phyloP scores from a whole-genome alignment of 352 stramenopile species.

The Pythium brassicae region DNA sequence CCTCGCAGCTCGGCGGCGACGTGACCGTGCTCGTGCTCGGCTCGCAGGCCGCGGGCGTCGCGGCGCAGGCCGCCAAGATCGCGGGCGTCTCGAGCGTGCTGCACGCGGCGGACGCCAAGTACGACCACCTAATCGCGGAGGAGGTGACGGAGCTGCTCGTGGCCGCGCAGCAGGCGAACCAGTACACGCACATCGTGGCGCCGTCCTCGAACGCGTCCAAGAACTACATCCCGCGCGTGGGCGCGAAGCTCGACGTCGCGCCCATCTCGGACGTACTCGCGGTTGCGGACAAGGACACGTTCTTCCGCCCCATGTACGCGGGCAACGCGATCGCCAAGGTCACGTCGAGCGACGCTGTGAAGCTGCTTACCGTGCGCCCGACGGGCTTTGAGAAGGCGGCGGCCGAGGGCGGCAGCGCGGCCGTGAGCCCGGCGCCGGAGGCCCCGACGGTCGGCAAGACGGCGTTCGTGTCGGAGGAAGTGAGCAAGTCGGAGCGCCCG shows the following conservation, averaged over 20 bases:
- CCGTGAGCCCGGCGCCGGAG: slow-evolving; percentile 62
- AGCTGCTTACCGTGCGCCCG: slow-evolving; percentile 95
- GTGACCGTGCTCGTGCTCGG: slow-evolving; percentile 76
- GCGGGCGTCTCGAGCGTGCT: slow-evolving; percentile 79
- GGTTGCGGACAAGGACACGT: slow-evolving; percentile 92
- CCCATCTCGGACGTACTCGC: slow-evolving; percentile 96
- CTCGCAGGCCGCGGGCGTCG: slow-evolving; percentile 51
- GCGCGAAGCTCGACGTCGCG: slow-evolving; percentile 92
- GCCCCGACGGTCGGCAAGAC: slow-evolving; percentile 61
- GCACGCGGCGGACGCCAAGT: slow-evolving; percentile 79
- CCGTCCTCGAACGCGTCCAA: slow-evolving; percentile 95
- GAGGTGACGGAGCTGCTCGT: slow-evolving; percentile 80
- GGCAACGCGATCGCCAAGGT: slow-evolving; percentile 88
- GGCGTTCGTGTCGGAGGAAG: slow-evolving; percentile 91
- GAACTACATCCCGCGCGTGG: slow-evolving; percentile 95
- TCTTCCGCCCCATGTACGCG: slow-evolving; percentile 87
- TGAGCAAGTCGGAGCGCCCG: slow-evolving; percentile 94
- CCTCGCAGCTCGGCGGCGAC: slow-evolving; percentile 76
- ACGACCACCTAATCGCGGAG: slow-evolving; percentile 86
- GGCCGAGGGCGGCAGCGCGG: slow-evolving; percentile 60
- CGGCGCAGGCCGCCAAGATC: slow-evolving; percentile 71
- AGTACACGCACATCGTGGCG: slow-evolving; percentile 92
- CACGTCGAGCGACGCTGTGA: slow-evolving; percentile 86
- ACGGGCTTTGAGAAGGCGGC: slow-evolving; percentile 98
- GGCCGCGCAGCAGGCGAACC: slow-evolving; percentile 50